Evolutionary conservation across 768 basidiomycete species (phyloP), one percentile per base, ranked within the genome.

Genomic region (Postia placenta): DNA sequence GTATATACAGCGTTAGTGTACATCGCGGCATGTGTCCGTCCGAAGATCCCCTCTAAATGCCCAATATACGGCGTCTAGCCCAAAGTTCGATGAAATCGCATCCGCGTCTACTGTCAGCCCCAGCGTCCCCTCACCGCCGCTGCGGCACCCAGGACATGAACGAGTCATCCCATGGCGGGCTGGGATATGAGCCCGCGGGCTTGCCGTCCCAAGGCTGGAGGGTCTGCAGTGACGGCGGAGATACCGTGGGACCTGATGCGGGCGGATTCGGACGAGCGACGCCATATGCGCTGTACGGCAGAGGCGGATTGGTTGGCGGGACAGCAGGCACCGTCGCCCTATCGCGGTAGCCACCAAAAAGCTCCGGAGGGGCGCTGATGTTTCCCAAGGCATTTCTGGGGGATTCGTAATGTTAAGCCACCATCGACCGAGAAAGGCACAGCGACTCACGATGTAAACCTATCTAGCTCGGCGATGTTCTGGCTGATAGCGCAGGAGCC

Each of bases 61-160:
- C 17, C 40, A 24, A 6, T 41, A 17, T 23, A 5, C 12, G 19
- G 17, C 40, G 5, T 6, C 12, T 22, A 22, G 15, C 15, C n/a
- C n/a, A n/a, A 7, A 33, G 30, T 33, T 15, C 7, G 30, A 15
- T 33, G 9, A 33, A 33, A 33, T 33, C 30, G 30, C 30, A 15
- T 7, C 15, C 30, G n/a, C n/a, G n/a, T n/a, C n/a, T n/a, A n/a
- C n/a, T n/a, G n/a, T n/a, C n/a, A n/a, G n/a, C 30, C 30, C 40
- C 26, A 17, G 5, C 24, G 42, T 43, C 24, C 17, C 38, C 20
- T 45, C 44, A 36, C 43, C 56, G 66, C 27, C 71, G 67, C 26
- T 71, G 65, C 42, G 77, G 76, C 58, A 80, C 73, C 80, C 80
- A 83, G 53, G 74, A 74, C 79, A 80, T 81, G 56, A 81, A 79